Evolutionary conservation across 495 filamentous ascomycete species (phyloP).

Genomic region (Hypoxylon perforatum): DNA sequence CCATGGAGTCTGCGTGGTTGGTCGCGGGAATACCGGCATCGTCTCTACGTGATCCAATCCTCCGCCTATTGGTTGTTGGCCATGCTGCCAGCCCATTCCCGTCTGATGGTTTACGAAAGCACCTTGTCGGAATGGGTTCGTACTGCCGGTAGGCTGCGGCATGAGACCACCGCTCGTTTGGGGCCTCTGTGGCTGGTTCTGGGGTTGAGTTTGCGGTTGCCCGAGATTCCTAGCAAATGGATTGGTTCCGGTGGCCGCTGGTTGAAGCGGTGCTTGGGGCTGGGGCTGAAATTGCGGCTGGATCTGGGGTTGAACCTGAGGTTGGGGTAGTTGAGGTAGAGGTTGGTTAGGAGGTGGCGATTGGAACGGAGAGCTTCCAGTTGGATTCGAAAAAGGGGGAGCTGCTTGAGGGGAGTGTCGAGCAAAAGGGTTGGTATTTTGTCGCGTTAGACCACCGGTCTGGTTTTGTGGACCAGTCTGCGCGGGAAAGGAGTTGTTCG

Average conservation of each 20-base stretch:
- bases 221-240: slow-evolving; percentile 69
- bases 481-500: slow-evolving; percentile 45
- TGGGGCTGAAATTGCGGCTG: slow-evolving; percentile 35
- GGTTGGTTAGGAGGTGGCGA: slow-evolving; percentile 58
- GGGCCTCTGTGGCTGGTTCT: slow-evolving; percentile 49
- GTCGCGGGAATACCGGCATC: slow-evolving; percentile 86
- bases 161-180: slow-evolving; percentile 61
- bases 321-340: background rate
- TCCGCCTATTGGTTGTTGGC: slow-evolving; percentile 83
- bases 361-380: slow-evolving; percentile 60
- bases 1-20: slow-evolving; percentile 67
- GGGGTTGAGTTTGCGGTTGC: slow-evolving; percentile 45
- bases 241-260: slow-evolving; percentile 75
- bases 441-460: slow-evolving; percentile 62
- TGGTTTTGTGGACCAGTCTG: slow-evolving; percentile 46
- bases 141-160: slow-evolving; percentile 82
- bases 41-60: slow-evolving; percentile 85
- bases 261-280: slow-evolving; percentile 62
- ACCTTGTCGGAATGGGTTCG: slow-evolving; percentile 93
- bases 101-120: slow-evolving; percentile 88
- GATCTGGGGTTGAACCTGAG: no score
- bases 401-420: slow-evolving; percentile 61
- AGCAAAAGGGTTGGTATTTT: slow-evolving; percentile 90
- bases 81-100: slow-evolving; percentile 85
- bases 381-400: slow-evolving; percentile 59